Conservation (phyloP, 2,329 filamentous ascomycete genomes). For the Trichothecium sympodiale region DNA sequence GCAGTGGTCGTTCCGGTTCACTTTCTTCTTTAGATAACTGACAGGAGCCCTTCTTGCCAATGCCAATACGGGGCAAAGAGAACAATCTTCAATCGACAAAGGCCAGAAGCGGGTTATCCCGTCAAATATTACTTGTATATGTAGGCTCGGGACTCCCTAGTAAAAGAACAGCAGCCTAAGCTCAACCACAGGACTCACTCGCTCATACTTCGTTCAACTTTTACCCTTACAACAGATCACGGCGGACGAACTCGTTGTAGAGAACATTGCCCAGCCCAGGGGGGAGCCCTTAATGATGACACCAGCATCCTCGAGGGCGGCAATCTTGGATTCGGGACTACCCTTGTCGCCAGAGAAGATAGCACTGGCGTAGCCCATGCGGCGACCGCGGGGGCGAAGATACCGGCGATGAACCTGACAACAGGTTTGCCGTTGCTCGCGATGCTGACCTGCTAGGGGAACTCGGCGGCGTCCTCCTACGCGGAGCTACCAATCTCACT, state of each 20-base stretch:
- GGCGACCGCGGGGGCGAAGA: conserved; percentile 87
- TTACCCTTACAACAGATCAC: conserved; percentile 70
- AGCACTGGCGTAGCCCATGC: conserved; percentile 98
- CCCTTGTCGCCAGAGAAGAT: conserved; percentile 98
- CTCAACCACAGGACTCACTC: too few species aligned
- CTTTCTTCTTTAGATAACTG: too few species aligned
- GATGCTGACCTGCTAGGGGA: conserved; percentile 84
- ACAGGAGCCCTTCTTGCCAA: too few species aligned
- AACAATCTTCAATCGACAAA: too few species aligned
- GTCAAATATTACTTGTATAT: too few species aligned
- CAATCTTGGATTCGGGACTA: conserved; percentile 96
- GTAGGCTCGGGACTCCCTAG: too few species aligned
- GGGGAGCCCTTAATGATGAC: conserved; percentile 95
- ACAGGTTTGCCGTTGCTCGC: conserved; percentile 80
- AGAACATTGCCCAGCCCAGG: conserved; percentile 82
- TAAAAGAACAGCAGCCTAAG: too few species aligned
- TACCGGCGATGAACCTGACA: conserved; percentile 96
- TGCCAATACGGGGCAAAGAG: too few species aligned
- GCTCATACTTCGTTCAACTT: conserved; percentile 1
- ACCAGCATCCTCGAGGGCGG: conserved; percentile 82
- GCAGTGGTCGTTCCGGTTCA: too few species aligned
- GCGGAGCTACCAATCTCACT: conserved; percentile 96
- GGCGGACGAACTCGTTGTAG: conserved; percentile 90
- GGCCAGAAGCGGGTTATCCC: too few species aligned
- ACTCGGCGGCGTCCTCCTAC: conserved; percentile 96